These are phyloP conservation scores for Microstegium vimineum DNA, from an alignment of 176 grass and related monocot genomes.

Conservation along the genomic window DNA sequence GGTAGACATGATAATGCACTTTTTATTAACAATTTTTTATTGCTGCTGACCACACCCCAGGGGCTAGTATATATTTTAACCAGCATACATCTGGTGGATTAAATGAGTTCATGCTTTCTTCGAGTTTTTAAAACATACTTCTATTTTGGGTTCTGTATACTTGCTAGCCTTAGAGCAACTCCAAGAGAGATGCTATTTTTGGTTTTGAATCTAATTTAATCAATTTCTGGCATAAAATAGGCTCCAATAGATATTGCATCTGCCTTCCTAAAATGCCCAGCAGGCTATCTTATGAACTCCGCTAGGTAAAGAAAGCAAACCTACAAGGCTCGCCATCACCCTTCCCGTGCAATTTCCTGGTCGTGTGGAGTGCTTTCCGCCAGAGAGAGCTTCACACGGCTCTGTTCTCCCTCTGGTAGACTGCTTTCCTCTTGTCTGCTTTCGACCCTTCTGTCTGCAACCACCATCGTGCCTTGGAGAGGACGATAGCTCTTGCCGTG, in stretches of 20 bases:
- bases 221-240: background rate
- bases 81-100: background rate
- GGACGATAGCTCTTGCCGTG: background rate
- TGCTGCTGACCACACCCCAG: background rate
- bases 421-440: background rate
- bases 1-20: background rate
- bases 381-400: background rate
- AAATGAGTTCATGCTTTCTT: background rate
- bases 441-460: background rate
- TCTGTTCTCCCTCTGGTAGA: background rate
- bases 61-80: background rate
- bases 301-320: background rate
- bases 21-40: background rate
- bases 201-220: background rate
- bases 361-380: background rate
- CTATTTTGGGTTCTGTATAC: background rate
- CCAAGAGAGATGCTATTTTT: background rate
- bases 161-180: background rate
- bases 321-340: background rate
- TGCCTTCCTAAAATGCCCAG: background rate
- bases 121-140: background rate
- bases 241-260: background rate
- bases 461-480: background rate
- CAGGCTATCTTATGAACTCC: background rate
- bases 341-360: background rate